These are phyloP conservation scores for Solanum aculeatissimum DNA, from an alignment of 305 asterid genomes.

Conservation along the genomic window DNA sequence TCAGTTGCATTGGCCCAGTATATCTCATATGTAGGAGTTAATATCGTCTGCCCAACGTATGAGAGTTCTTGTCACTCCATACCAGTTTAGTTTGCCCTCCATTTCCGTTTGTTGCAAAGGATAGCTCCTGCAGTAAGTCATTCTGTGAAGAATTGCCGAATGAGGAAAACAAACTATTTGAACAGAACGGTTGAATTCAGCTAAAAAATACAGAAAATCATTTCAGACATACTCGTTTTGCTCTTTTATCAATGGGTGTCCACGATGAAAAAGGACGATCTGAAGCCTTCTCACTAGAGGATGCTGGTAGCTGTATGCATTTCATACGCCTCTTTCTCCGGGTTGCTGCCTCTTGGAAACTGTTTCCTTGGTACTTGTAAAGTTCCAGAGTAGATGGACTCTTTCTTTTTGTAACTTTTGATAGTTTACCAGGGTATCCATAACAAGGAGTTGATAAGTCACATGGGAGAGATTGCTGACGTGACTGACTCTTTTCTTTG, in stretches of 20 bases:
- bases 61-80: slow-evolving; percentile 53
- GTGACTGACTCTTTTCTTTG: slow-evolving; percentile 76
- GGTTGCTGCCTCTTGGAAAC: slow-evolving; percentile 30
- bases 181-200: not conserved
- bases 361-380: slow-evolving; percentile 61
- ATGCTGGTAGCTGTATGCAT: slow-evolving; percentile 28
- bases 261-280: slow-evolving; percentile 29
- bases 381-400: slow-evolving; percentile 82
- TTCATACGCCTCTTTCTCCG: slow-evolving; percentile 45
- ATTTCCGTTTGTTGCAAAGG: slow-evolving; percentile 63
- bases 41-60: slow-evolving; percentile 34
- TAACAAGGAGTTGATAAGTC: slow-evolving; percentile 44
- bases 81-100: slow-evolving; percentile 84
- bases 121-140: slow-evolving; percentile 55
- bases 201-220: slow-evolving; percentile 1
- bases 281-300: slow-evolving; percentile 37
- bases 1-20: slow-evolving; percentile 1
- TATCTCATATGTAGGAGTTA: slow-evolving; percentile 13
- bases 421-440: slow-evolving; percentile 29
- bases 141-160: not conserved
- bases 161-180: slow-evolving; percentile 6
- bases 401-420: slow-evolving; percentile 52
- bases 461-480: slow-evolving; percentile 44
- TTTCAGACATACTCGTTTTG: slow-evolving; percentile 53
- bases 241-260: slow-evolving; percentile 87